Evolutionary conservation across 441 rosid species (phyloP).

Genomic region (Corymbia calophylla): DNA sequence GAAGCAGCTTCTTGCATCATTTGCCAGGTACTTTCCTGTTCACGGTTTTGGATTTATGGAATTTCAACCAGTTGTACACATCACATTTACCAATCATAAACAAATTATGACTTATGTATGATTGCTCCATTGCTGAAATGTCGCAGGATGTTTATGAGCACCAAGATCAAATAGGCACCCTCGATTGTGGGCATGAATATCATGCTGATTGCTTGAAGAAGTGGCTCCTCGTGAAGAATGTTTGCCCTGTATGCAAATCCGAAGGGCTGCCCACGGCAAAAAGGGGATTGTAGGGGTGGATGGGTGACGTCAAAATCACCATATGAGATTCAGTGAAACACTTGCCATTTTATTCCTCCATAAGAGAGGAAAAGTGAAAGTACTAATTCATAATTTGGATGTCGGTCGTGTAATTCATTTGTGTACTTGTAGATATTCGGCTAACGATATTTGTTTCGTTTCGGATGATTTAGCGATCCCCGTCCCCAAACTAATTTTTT

Average conservation of each 20-base stretch:
- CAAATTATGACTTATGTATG: background rate
- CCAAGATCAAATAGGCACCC: slow-evolving; percentile 47
- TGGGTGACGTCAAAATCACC: background rate
- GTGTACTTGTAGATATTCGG: slow-evolving; percentile 38
- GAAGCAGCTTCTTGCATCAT: slow-evolving; percentile 71
- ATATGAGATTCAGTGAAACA: background rate
- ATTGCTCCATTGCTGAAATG: background rate
- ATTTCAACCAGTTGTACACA: background rate
- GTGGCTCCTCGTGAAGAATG: slow-evolving; percentile 81
- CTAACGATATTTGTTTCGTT: slow-evolving; percentile 8
- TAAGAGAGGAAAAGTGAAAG: background rate
- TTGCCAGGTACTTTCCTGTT: slow-evolving; percentile 57
- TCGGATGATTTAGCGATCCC: background rate
- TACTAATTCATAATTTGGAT: background rate
- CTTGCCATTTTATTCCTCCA: background rate
- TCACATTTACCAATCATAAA: background rate
- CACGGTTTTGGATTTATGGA: background rate
- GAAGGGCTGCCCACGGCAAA: slow-evolving; percentile 44
- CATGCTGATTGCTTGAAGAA: slow-evolving; percentile 79
- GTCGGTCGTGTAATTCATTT: slow-evolving; percentile 32
- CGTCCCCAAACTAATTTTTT: slow-evolving; percentile 13
- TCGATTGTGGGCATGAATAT: slow-evolving; percentile 74
- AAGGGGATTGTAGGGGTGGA: slow-evolving; percentile 10
- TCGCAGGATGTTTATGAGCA: slow-evolving; percentile 56
- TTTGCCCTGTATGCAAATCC: slow-evolving; percentile 85